phyloP scores from a whole-genome alignment of 352 stramenopile genomes.

The Globisporangium cederbergense region DNA sequence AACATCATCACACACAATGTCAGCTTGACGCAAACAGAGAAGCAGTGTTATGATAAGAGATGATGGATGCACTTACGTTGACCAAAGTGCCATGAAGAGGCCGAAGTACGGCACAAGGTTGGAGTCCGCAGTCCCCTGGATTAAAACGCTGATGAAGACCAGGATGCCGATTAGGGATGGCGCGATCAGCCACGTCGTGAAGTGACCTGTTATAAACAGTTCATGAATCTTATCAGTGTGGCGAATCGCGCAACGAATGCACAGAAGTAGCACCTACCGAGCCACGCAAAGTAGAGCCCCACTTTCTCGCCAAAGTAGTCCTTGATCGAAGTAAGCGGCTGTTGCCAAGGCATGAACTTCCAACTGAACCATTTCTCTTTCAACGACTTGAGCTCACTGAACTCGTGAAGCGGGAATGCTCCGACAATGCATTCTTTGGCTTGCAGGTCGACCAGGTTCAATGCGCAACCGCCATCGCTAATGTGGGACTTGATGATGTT shows the following conservation, averaged over 20 bases:
- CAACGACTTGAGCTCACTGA: constrained; percentile 41
- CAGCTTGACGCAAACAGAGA: background rate
- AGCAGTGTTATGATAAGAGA: background rate
- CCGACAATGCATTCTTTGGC: constrained; percentile 57
- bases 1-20: background rate
- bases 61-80: constrained; percentile 30
- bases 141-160: constrained; percentile 84
- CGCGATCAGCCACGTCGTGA: constrained; percentile 92
- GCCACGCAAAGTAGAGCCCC: constrained; percentile 96
- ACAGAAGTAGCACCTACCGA: constrained; percentile 43
- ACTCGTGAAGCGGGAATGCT: constrained; percentile 58
- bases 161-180: constrained; percentile 86
- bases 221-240: background rate
- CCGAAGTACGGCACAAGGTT: constrained; percentile 67
- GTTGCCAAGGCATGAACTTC: constrained; percentile 50
- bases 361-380: constrained; percentile 66
- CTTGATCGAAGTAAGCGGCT: constrained; percentile 64
- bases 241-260: background rate
- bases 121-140: constrained; percentile 53
- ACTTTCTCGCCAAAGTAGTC: constrained; percentile 90
- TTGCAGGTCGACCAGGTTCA: constrained; percentile 53
- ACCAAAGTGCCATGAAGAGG: constrained; percentile 83
- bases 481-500: constrained; percentile 62
- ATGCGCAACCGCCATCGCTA: constrained; percentile 49
- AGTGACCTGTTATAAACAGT: constrained; percentile 54